A percentile compares a stretch with the other conserved stretches of the same genome.
These are phyloP conservation scores for Vitis hybrid DNA, from an alignment of 177 flowering plant genomes.

Conservation along the genomic window DNA sequence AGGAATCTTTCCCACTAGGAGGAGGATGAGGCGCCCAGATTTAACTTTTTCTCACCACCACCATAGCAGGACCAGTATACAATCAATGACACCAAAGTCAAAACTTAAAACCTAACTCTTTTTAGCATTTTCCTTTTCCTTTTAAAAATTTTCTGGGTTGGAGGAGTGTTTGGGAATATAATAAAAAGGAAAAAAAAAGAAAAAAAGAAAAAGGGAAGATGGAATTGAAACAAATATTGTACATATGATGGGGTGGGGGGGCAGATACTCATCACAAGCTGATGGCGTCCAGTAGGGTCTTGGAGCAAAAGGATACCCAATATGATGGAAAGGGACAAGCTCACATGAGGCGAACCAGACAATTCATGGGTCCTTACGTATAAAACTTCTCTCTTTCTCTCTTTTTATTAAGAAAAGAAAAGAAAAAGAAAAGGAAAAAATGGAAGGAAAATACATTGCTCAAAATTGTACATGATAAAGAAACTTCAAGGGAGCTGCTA, in stretches of 20 bases:
- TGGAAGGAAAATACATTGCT: not conserved
- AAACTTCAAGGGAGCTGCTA: too few relatives aligned
- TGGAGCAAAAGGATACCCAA: slow-evolving; percentile 2
- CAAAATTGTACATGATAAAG: too few relatives aligned
- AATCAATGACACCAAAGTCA: slow-evolving; percentile 18
- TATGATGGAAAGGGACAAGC: slow-evolving; percentile 23
- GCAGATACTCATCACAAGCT: too few relatives aligned
- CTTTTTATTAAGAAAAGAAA: slow-evolving; percentile 9
- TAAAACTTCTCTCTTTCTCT: not conserved
- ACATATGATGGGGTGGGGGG: too few relatives aligned
- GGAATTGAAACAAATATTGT: too few relatives aligned
- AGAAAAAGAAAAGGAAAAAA: not conserved
- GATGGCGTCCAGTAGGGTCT: slow-evolving; percentile 1
- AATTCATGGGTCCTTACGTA: slow-evolving; percentile 25
- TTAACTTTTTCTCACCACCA: not conserved
- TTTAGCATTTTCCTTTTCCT: not conserved
- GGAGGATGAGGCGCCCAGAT: not conserved
- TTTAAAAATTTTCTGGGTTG: too few relatives aligned
- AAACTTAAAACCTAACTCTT: slow-evolving; percentile 17
- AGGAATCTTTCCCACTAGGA: slow-evolving; percentile 3
- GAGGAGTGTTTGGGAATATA: too few relatives aligned
- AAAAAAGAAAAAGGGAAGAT: too few relatives aligned
- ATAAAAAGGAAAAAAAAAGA: too few relatives aligned
- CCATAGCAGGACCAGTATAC: not conserved
- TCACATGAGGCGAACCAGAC: slow-evolving; percentile 32